Evolutionary conservation across 2,329 filamentous ascomycete species (phyloP).

Genomic region (Penicillium sumatraense): DNA sequence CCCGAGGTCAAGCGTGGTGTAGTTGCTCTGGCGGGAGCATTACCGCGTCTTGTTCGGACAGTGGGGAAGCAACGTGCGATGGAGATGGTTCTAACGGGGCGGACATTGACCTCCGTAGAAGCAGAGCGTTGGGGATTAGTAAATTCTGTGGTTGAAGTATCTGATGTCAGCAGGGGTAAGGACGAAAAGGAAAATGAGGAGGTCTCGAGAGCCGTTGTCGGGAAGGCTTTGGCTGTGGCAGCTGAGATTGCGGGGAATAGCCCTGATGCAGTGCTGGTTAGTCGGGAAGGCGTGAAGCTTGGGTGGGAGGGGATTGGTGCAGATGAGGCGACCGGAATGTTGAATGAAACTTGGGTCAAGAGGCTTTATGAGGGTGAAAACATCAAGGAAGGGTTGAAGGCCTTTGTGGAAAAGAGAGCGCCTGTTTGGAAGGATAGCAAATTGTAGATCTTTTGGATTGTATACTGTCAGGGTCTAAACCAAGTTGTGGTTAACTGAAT

Average conservation of each 20-base stretch:
- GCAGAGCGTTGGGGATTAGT: conserved; percentile 71
- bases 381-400: conserved; percentile 72
- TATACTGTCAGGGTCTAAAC: too few relatives aligned
- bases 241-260: conserved; percentile 66
- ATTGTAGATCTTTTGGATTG: conserved; percentile 27
- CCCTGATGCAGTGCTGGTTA: conserved; percentile 78
- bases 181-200: conserved; percentile 19
- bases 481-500: too few relatives aligned
- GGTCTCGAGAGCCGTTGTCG: conserved; percentile 28
- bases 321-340: conserved; percentile 62
- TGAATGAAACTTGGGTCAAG: conserved; percentile 63
- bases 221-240: conserved; percentile 64
- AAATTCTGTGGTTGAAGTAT: conserved; percentile 49
- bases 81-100: conserved; percentile 73
- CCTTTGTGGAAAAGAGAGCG: conserved; percentile 77
- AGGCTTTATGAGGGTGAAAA: conserved; percentile 70
- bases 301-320: conserved; percentile 74
- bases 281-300: conserved; percentile 69
- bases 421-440: conserved; percentile 62
- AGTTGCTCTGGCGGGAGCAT: conserved; percentile 70
- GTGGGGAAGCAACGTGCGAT: conserved; percentile 71
- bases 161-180: conserved; percentile 4
- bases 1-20: conserved; percentile 75
- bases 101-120: conserved; percentile 62
- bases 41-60: conserved; percentile 68